phyloP scores from a whole-genome alignment of 768 basidiomycete genomes.

The Hericium coralloides region DNA sequence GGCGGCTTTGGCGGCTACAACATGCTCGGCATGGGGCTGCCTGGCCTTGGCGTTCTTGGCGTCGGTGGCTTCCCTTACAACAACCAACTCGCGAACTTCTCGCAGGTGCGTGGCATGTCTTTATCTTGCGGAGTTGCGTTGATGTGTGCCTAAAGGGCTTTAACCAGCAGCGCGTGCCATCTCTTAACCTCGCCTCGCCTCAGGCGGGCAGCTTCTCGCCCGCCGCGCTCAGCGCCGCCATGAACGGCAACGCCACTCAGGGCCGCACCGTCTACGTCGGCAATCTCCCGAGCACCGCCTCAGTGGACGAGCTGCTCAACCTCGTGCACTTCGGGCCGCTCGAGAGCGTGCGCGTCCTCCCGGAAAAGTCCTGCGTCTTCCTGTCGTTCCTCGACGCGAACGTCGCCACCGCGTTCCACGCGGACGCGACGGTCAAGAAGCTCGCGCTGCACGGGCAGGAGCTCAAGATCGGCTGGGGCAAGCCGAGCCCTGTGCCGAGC shows the following conservation, averaged over 20 bases:
- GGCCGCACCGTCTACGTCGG: slow-evolving; percentile 96
- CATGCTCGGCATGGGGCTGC: slow-evolving; percentile 77
- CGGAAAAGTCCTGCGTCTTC: slow-evolving; percentile 97
- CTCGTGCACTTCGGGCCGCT: slow-evolving; percentile 97
- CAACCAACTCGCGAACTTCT: slow-evolving; percentile 61
- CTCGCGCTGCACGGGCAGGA: slow-evolving; percentile 89
- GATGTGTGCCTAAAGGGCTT: slow-evolving; percentile 27
- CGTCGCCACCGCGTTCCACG: slow-evolving; percentile 94
- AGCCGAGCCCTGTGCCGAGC: slow-evolving; percentile 81
- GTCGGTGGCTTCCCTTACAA: slow-evolving; percentile 64
- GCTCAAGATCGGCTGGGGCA: slow-evolving; percentile 98
- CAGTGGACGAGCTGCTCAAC: slow-evolving; percentile 95
- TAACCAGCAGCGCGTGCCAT: slow-evolving; percentile 53
- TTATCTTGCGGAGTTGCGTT: not conserved
- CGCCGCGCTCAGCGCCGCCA: slow-evolving; percentile 61
- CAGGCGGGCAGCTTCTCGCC: slow-evolving; percentile 64
- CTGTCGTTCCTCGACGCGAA: slow-evolving; percentile 92
- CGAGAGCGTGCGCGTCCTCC: slow-evolving; percentile 88
- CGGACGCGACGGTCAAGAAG: slow-evolving; percentile 94
- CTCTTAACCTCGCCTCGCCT: slow-evolving; percentile 57
- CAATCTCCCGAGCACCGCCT: slow-evolving; percentile 89
- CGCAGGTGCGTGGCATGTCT: slow-evolving; percentile 38
- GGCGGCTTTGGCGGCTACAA: slow-evolving; percentile 56
- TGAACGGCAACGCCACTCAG: slow-evolving; percentile 49
- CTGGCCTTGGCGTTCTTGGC: slow-evolving; percentile 59